Percentiles rank a stretch among this genome's conserved stretches.
These are phyloP conservation scores for Ocimum tenuiflorum DNA, from an alignment of 257 asterid genomes.

Conservation along the genomic window DNA sequence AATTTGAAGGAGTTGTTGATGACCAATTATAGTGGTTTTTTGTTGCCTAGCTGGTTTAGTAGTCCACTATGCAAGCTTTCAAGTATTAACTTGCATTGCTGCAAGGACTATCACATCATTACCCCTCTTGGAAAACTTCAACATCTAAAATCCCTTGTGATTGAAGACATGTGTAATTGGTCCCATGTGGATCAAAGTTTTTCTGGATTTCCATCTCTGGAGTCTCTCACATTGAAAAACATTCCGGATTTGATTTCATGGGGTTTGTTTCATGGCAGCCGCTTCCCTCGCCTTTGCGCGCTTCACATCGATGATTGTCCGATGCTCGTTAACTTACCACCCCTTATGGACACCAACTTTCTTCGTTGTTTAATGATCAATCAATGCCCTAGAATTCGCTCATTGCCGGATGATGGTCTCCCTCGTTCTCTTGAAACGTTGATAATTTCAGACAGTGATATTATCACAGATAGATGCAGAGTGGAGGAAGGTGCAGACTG, in stretches of 20 bases:
- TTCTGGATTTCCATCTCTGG: constrained; percentile 28
- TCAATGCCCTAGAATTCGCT: constrained; percentile 23
- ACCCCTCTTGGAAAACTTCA: constrained; percentile 30
- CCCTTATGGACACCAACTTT: constrained; percentile 11
- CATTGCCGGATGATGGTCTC: constrained; percentile 28
- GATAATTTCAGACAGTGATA: constrained; percentile 27
- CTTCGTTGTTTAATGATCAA: constrained; percentile 22
- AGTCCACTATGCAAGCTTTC: constrained; percentile 25
- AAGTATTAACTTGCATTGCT: constrained; percentile 25
- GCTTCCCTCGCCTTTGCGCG: constrained; percentile 25
- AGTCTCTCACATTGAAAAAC: constrained; percentile 19
- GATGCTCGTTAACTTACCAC: constrained; percentile 25
- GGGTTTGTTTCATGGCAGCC: constrained; percentile 7
- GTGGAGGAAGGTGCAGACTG: constrained; percentile 36
- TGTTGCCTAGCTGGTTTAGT: constrained; percentile 30
- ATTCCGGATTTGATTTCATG: constrained; percentile 24
- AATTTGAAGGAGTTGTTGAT: constrained; percentile 28
- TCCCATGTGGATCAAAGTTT: not conserved
- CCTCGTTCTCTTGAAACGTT: constrained; percentile 25
- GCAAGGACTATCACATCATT: constrained; percentile 18
- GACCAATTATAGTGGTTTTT: constrained; percentile 22
- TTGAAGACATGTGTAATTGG: constrained; percentile 30
- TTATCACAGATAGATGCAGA: constrained; percentile 32
- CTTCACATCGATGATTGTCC: constrained; percentile 29
- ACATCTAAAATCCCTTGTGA: constrained; percentile 26